Evolutionary conservation across 306 rosid genomes (phyloP), one percentile per base, ranked within the genome.

Genomic region (Malus sieversii): DNA sequence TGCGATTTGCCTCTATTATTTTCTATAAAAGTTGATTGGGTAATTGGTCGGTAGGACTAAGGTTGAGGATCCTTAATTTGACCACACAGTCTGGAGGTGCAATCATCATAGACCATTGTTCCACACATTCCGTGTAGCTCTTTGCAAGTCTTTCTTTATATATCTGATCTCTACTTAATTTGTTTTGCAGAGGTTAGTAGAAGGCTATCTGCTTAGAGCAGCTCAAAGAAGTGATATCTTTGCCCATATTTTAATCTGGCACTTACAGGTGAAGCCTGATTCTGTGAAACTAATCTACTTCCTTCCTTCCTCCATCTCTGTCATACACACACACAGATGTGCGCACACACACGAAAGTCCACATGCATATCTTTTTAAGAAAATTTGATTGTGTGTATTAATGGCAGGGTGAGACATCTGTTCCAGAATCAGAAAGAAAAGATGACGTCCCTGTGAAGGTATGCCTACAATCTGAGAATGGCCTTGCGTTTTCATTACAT

Each of bases 231-330:
- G 97, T 84, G 97, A 95, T 76, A 81, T 95, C 79, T 95, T 95
- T 85, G 93, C 99, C 48, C 99, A 95, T 80, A 92, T 90, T 78
- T 93, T 95, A 82, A 90, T 95, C 80, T 95, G 99, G 99, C 93
- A 92, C 85, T 81, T 95, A 74, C 99, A 92, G 99, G 99, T 84
- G 61, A 22, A 18, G 44, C 59, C n/a, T 29, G 66, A n/a, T 51
- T 51, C 55, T 51, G 55, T 0, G 0, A 51, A 51, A 15, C 55
- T 51, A 51, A 51, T 51, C 55, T 51, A 51, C 55, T 59, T 22
- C 70, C 45, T 33, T 6, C 33, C 18, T 2, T 5, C 15, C 67
- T 13, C 38, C 4, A 0, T 62, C 69, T 65, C 68, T 33, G 46
- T 33, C 69, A 20, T 2, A 0, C 8, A 33, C 32, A 6, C n/a